These are phyloP conservation scores for Decorospora gaudefroyi DNA, from an alignment of 2,329 filamentous ascomycete genomes.

Conservation along the genomic window DNA sequence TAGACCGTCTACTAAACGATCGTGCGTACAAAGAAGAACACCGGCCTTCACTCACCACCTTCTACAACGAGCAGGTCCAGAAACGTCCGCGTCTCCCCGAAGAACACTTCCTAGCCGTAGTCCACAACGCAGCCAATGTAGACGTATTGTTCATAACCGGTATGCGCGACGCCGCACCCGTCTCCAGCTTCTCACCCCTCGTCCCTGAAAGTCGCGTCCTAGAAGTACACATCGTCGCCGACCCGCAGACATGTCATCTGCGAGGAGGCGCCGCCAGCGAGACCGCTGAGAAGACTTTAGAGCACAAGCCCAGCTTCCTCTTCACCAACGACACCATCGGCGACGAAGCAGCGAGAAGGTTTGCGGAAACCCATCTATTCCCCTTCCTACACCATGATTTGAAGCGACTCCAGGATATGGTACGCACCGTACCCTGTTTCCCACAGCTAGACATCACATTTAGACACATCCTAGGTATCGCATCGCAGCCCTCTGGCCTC, in stretches of 20 bases:
- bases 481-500: conserved; percentile 58
- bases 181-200: conserved; percentile 59
- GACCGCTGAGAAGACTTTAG: conserved; percentile 9
- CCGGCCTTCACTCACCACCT: conserved; percentile 57
- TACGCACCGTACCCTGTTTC: conserved; percentile 56
- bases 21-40: conserved; percentile 67
- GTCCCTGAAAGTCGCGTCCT: conserved; percentile 59
- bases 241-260: conserved; percentile 42
- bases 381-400: conserved; percentile 56
- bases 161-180: conserved; percentile 64
- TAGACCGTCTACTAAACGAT: conserved; percentile 56
- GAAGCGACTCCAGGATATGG: conserved; percentile 56
- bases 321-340: conserved; percentile 60
- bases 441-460: conserved; percentile 59
- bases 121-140: conserved; percentile 37
- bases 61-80: conserved; percentile 55
- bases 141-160: conserved; percentile 66
- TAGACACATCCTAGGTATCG: conserved; percentile 62
- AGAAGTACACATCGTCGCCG: conserved; percentile 58
- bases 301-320: conserved; percentile 51
- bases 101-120: conserved; percentile 50
- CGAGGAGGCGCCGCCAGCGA: conserved; percentile 42
- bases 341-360: conserved; percentile 45
- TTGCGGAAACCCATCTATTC: conserved; percentile 52
- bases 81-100: conserved; percentile 54